Base-by-base conservation (phyloP, 805 yeast genomes). In the Scheffersomyces amazonensis region DNA sequence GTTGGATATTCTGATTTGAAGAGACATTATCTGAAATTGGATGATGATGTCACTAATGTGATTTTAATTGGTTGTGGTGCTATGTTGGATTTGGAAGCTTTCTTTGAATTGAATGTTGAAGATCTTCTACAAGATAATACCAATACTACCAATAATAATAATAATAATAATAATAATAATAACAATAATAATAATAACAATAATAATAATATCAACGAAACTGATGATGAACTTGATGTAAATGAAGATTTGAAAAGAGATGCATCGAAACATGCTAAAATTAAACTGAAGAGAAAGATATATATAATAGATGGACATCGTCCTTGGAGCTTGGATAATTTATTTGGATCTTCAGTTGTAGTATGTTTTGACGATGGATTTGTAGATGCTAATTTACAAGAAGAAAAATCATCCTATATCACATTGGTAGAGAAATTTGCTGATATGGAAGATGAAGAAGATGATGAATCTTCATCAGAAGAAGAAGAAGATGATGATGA, bases 271-370 rank as follows among this genome's bases (percentile, higher is more conserved):
- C 16, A 27, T 15, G 4, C 30, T 5, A 27, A 27, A 27, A 24
- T 36, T 12, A 45, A 57, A 32, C 56, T 73, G 29, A 73, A 64
- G 34, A 72, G 93, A 46, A 78, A 73, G 40, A 75, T 91, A 2
- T 95, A 87, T 52, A 76, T 95, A 9, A 72, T 93, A 39, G 99
- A 93, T 61, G 89, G 96, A 3, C 93, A 86, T 47, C 69, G 98
- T 46, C 99, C 99, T 3, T 93, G 99, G 98, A 90, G 90, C 61
- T 66, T 93, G 46, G 96, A 90, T 57, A 93, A 93, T 55, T 53
- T 93, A 33, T 90, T 86, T 69, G 96, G 96, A 1, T 81, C 91
- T 5, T 78, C 79, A 8, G 72, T 79, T 45, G 78, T 93, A 4
- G 73, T 72, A 5, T 90, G 98, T 59, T 76, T 90, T 43, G 98